Evolutionary conservation across 768 basidiomycete species (phyloP), one percentile per base, ranked within the genome.

Genomic region (Porphyrellus cyaneotinctus): DNA sequence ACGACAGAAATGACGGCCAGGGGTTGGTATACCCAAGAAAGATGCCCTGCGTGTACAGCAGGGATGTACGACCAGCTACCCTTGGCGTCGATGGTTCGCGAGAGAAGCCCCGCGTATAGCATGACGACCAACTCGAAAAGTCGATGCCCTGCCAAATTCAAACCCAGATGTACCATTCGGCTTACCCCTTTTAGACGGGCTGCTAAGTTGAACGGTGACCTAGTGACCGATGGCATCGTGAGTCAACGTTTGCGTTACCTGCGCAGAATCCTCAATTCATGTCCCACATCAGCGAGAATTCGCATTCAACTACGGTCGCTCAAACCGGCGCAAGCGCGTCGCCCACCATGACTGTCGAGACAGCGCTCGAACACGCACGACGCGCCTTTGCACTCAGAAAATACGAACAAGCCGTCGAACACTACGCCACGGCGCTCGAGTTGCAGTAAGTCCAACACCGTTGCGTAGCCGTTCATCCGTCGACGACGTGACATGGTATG

Each of bases 371-470:
- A 64, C 86, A 83, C 55, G 91, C 86, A 2, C 88, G 88, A 76
- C 88, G 90, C 75, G 90, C 91, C 2, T 90, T 91, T 70, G 91
- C 92, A 26, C 81, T 94, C 64, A 81, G 78, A 66, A 89, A 91
- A 69, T 94, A 84, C 60, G 88, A 93, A 61, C 84, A 91, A 62
- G 87, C 93, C 2, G 83, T 91, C 14, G 88, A 92, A 31, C 75
- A 84, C 64, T 94, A 93, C 70, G 87, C 88, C 35, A 83, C 79
- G 33, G 91, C 91, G 6, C 81, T 95, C 42, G 92, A 95, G 67
- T 67, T 87, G 52, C 74, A 84, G 92, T 92, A 71, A 66, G 90
- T 83, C 74, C 7, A 5, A 2, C 26, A 8, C 30, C 18, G 18
- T 22, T 14, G 18, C 26, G 15, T 12, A 7, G 15, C 30, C 13